These are phyloP conservation scores for Chytriomyces hyalinus DNA, from an alignment of 192 early-diverging fungal species.

Conservation along the genomic window DNA sequence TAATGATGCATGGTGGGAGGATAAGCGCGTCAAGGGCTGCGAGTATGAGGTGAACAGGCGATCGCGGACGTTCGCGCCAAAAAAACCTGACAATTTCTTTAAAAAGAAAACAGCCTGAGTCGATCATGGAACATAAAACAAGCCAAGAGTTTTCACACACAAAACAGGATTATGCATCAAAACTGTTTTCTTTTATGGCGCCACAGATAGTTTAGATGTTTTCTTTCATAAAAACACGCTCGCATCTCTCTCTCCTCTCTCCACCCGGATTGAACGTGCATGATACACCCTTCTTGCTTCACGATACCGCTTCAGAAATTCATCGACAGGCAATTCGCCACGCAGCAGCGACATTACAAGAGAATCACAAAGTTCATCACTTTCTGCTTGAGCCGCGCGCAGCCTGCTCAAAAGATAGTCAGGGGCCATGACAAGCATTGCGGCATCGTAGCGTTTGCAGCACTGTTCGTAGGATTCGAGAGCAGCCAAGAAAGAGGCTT, in stretches of 20 bases:
- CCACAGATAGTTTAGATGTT: too few species aligned
- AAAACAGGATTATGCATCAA: too few species aligned
- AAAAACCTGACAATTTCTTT: too few species aligned
- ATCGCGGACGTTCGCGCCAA: too few species aligned
- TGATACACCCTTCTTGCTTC: slow-evolving; percentile 53
- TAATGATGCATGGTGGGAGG: too few species aligned
- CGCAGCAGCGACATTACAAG: slow-evolving; percentile 33
- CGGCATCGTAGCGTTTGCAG: not conserved
- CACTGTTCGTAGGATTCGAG: slow-evolving; percentile 11
- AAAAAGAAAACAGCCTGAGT: too few species aligned
- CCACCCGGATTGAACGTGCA: slow-evolving; percentile 41
- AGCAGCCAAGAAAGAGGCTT: slow-evolving; percentile 1
- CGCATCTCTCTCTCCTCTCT: slow-evolving; percentile 35
- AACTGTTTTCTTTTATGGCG: too few species aligned
- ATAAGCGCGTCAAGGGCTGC: too few species aligned
- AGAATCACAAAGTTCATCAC: slow-evolving; percentile 43
- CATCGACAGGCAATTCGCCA: slow-evolving; percentile 42
- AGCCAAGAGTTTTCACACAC: too few species aligned
- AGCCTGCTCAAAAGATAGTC: slow-evolving; percentile 43
- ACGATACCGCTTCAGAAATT: slow-evolving; percentile 46
- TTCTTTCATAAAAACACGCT: not conserved
- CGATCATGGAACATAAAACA: too few species aligned
- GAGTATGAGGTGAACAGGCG: too few species aligned
- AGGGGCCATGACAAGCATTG: slow-evolving; percentile 25
- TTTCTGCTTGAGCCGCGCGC: slow-evolving; percentile 20